Evolutionary conservation across 306 rosid genomes (phyloP), one percentile per base, ranked within the genome.

Genomic region (Mimosa pudica): DNA sequence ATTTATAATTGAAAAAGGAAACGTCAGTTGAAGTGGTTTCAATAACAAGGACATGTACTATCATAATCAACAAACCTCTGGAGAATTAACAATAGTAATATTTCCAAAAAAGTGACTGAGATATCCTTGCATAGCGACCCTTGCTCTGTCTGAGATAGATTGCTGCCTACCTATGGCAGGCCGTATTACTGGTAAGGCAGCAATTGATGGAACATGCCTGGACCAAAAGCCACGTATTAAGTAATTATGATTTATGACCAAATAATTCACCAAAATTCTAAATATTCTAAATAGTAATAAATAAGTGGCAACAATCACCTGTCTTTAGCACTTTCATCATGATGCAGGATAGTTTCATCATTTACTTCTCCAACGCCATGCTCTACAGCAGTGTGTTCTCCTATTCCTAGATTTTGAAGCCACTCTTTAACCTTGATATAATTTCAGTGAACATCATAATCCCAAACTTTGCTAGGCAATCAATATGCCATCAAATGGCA

Each of bases 371-470:
- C 96, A 71, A 86, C 5, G 42, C 42, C 98, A 24, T 88, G 98
- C 77, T 66, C 91, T 78, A 91, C 85, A 13, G 89, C 63, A 3
- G 85, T 65, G 73, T 91, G 84, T 69, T 95, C 99, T 83, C 96
- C 99, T 70, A 96, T 93, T 96, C 99, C 99, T 96, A 96, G 99
- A 93, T 91, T 96, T 93, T 96, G 99, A 91, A 96, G 98, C 99
- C 99, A 96, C 87, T 96, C 99, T 96, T 93, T 96, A 91, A 96
- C 99, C 99, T 96, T 90, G 89, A 91, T 91, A 91, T 87, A 85
- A 90, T 91, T 86, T 85, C 92, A 92, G 87, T 67, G 82, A 86
- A 81, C 89, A 89, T 85, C 79, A 82, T 77, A 95, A 87, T 81
- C 92, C 87, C 89, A 89, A 88, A 78, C 81, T 79, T 77, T 83